phyloP scores from a whole-genome alignment of 192 early-diverging fungal genomes.

The Diversispora eburnea region DNA sequence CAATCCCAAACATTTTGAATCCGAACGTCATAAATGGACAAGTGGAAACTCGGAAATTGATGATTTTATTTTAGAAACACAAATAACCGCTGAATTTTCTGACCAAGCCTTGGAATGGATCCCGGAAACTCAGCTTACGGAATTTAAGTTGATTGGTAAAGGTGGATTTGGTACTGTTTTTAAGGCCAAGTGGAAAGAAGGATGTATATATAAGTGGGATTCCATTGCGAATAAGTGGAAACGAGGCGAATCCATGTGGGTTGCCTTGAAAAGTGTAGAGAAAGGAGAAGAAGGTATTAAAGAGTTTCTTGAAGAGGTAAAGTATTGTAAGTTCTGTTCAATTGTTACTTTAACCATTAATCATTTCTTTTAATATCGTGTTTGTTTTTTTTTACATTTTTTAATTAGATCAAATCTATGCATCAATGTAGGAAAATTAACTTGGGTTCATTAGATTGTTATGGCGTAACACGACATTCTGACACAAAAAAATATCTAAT shows the following conservation, averaged over 20 bases:
- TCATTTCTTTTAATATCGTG: not conserved
- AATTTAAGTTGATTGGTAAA: slow-evolving; percentile 8
- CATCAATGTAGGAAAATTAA: slow-evolving; percentile 6
- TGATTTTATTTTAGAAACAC: slow-evolving; percentile 7
- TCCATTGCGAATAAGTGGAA: slow-evolving; percentile 14
- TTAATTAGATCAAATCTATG: slow-evolving; percentile 7
- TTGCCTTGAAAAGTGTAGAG: slow-evolving; percentile 33
- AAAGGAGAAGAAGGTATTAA: slow-evolving; percentile 28
- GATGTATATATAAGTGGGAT: not conserved
- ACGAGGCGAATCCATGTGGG: slow-evolving; percentile 14
- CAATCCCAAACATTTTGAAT: not conserved
- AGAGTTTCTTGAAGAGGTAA: slow-evolving; percentile 37
- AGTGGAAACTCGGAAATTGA: slow-evolving; percentile 23
- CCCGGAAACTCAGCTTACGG: not conserved
- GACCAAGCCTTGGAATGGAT: slow-evolving; percentile 5
- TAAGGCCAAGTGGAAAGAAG: slow-evolving; percentile 3
- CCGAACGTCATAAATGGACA: slow-evolving; percentile 9
- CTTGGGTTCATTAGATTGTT: slow-evolving; percentile 17
- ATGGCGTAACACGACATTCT: slow-evolving; percentile 38
- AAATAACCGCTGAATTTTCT: slow-evolving; percentile 2
- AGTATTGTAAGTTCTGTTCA: not conserved
- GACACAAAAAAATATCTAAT: slow-evolving; percentile 39
- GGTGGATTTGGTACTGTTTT: slow-evolving; percentile 17
- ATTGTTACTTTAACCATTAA: not conserved
- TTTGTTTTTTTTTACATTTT: slow-evolving; percentile 16